A percentile compares a stretch with the other conserved stretches of the same genome.
Evolutionary conservation across 1,139 yeast species (phyloP).

Genomic region (Hansenula lynferdii): DNA sequence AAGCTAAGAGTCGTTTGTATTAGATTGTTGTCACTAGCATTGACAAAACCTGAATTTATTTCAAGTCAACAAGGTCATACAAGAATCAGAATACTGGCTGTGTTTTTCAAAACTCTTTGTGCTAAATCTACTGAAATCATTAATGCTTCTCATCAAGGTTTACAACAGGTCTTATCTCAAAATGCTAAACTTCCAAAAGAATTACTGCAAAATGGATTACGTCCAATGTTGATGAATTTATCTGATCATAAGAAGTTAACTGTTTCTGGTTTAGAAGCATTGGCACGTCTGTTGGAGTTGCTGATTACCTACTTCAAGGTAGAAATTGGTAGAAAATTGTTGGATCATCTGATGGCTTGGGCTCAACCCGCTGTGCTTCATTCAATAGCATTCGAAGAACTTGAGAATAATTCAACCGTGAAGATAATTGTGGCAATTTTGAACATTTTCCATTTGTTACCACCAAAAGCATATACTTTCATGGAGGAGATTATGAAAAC

Average conservation of each 20-base stretch:
- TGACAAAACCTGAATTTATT: constrained; percentile 76
- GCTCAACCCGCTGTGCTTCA: constrained; percentile 80
- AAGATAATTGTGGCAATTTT: constrained; percentile 87
- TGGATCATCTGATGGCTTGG: constrained; percentile 96
- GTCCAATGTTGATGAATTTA: constrained; percentile 93
- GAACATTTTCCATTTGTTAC: constrained; percentile 86
- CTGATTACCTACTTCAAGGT: constrained; percentile 92
- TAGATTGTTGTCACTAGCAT: constrained; percentile 72
- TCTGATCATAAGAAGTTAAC: constrained; percentile 91
- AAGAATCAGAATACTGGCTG: constrained; percentile 82
- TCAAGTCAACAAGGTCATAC: constrained; percentile 71
- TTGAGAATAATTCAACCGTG: constrained; percentile 75
- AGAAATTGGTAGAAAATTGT: constrained; percentile 88
- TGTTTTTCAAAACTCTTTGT: constrained; percentile 89
- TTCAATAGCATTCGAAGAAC: constrained; percentile 64
- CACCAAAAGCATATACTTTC: constrained; percentile 88
- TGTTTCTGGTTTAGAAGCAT: constrained; percentile 85
- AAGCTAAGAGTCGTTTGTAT: constrained; percentile 89
- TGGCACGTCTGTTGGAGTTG: constrained; percentile 80
- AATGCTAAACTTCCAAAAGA: constrained; percentile 92
- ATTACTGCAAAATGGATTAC: constrained; percentile 82
- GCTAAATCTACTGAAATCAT: constrained; percentile 84
- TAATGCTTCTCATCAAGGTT: constrained; percentile 88
- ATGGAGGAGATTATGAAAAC: constrained; percentile 83
- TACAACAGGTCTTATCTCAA: constrained; percentile 78